Conservation (phyloP, 805 yeast species). For the Nakazawaea sp. region DNA sequence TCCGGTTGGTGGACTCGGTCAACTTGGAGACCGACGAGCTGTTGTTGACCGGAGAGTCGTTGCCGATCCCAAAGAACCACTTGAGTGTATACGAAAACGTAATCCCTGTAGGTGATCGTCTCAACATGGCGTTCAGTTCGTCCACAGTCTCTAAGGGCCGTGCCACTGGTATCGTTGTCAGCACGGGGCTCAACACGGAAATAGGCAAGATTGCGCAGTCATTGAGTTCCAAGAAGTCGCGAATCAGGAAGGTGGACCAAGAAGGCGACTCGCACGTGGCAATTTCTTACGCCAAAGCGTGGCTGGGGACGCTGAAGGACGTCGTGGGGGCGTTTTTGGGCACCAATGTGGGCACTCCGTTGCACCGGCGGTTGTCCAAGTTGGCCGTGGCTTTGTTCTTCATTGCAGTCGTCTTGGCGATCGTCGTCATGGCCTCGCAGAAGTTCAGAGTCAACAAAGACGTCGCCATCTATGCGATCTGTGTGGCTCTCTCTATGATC, state of each 20-base stretch:
- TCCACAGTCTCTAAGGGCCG: constrained; percentile 70
- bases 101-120: constrained; percentile 66
- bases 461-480: constrained; percentile 84
- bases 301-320: constrained; percentile 41
- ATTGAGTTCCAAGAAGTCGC: constrained; percentile 33
- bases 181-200: constrained; percentile 68
- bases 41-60: constrained; percentile 84
- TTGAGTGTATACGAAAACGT: constrained; percentile 29
- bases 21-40: constrained; percentile 85
- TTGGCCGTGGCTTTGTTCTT: constrained; percentile 66
- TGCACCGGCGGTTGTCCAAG: constrained; percentile 68
- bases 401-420: constrained; percentile 80
- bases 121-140: constrained; percentile 66
- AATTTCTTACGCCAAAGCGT: constrained; percentile 40
- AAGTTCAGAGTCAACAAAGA: constrained; percentile 65
- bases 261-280: constrained; percentile 34
- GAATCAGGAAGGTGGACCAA: constrained; percentile 32
- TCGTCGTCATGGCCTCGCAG: constrained; percentile 83
- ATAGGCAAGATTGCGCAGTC: constrained; percentile 69
- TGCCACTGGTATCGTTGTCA: constrained; percentile 59
- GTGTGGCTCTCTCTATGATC: constrained; percentile 77
- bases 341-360: constrained; percentile 72
- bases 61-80: constrained; percentile 57
- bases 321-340: constrained; percentile 68
- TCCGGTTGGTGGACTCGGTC: constrained; percentile 47